Evolutionary conservation across 1,139 yeast species (phyloP).

Genomic region (Pneumocystis jirovecii): DNA sequence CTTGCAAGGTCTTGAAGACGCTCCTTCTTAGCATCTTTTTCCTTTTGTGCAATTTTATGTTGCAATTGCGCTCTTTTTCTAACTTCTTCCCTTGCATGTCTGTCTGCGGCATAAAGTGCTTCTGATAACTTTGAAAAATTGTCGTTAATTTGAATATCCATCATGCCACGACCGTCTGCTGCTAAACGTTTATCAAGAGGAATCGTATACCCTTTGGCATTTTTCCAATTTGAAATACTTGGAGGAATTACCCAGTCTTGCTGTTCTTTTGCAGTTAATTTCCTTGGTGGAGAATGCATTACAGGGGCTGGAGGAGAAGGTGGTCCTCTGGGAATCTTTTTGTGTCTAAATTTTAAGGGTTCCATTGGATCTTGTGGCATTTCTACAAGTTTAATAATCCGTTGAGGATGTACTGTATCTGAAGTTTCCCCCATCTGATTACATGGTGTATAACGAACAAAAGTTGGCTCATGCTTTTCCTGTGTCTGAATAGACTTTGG

Average conservation of each 20-base stretch:
- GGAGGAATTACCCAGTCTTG: slow-evolving; percentile 82
- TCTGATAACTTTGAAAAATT: slow-evolving; percentile 50
- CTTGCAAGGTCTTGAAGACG: slow-evolving; percentile 45
- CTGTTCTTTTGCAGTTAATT: slow-evolving; percentile 60
- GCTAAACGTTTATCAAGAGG: slow-evolving; percentile 64
- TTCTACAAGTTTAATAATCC: slow-evolving; percentile 43
- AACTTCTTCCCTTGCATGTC: slow-evolving; percentile 56
- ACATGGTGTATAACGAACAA: slow-evolving; percentile 36
- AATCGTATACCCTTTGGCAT: slow-evolving; percentile 79
- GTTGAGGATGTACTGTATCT: slow-evolving; percentile 21
- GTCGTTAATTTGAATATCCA: slow-evolving; percentile 35
- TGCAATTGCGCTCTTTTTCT: slow-evolving; percentile 43
- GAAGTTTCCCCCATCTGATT: slow-evolving; percentile 25
- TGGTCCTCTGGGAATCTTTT: slow-evolving; percentile 47
- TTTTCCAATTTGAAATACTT: slow-evolving; percentile 90
- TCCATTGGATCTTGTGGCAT: slow-evolving; percentile 68
- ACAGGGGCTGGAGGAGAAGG: slow-evolving; percentile 48
- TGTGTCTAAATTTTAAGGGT: slow-evolving; percentile 63
- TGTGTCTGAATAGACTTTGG: slow-evolving; percentile 20
- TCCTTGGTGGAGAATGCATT: slow-evolving; percentile 35
- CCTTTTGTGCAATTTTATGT: slow-evolving; percentile 39
- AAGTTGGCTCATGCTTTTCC: slow-evolving; percentile 26
- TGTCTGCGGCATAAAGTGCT: slow-evolving; percentile 66
- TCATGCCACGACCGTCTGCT: slow-evolving; percentile 36
- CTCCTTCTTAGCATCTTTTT: slow-evolving; percentile 45